Conservation (phyloP, 768 basidiomycete genomes). For the Vararia minispora region DNA sequence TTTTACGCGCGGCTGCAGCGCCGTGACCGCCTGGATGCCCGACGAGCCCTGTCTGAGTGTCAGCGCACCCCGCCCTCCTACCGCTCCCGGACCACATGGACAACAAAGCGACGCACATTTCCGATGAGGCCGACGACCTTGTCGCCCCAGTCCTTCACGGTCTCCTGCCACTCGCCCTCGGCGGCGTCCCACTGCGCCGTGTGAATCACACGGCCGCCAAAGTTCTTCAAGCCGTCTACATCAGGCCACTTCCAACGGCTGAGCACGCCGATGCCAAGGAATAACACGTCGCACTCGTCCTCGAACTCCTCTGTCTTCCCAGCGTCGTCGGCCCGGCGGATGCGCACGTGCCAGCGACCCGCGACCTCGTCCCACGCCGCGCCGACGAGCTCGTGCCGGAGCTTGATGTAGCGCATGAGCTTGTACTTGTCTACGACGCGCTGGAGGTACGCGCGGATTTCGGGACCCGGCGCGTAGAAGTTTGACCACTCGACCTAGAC, state of each 20-base stretch:
- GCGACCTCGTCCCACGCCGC: slow-evolving; percentile 38
- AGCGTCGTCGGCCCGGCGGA: slow-evolving; percentile 23
- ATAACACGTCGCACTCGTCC: slow-evolving; percentile 20
- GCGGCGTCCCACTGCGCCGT: slow-evolving; percentile 22
- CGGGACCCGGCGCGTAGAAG: slow-evolving; percentile 47
- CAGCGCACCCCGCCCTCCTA: neutral
- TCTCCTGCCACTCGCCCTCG: slow-evolving; percentile 4
- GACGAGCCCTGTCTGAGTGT: slow-evolving; percentile 10
- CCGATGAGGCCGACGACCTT: slow-evolving; percentile 17
- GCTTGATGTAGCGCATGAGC: slow-evolving; percentile 39
- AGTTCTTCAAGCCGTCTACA: slow-evolving; percentile 24
- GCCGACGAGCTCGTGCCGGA: slow-evolving; percentile 40
- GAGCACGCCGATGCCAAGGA: slow-evolving; percentile 24
- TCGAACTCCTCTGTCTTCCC: slow-evolving; percentile 7
- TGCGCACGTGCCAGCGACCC: slow-evolving; percentile 46
- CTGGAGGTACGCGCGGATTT: slow-evolving; percentile 45
- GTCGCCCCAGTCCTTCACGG: slow-evolving; percentile 14
- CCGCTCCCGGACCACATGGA: neutral
- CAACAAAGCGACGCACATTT: slow-evolving; percentile 5
- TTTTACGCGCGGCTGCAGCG: slow-evolving; percentile 13
- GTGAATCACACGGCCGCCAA: slow-evolving; percentile 25
- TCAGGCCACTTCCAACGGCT: slow-evolving; percentile 30
- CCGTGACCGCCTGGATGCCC: slow-evolving; percentile 17
- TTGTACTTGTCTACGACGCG: slow-evolving; percentile 44
- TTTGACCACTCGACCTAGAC: slow-evolving; percentile 45